These are phyloP conservation scores for Melastoma candidum DNA, from an alignment of 441 rosid species.

Conservation along the genomic window DNA sequence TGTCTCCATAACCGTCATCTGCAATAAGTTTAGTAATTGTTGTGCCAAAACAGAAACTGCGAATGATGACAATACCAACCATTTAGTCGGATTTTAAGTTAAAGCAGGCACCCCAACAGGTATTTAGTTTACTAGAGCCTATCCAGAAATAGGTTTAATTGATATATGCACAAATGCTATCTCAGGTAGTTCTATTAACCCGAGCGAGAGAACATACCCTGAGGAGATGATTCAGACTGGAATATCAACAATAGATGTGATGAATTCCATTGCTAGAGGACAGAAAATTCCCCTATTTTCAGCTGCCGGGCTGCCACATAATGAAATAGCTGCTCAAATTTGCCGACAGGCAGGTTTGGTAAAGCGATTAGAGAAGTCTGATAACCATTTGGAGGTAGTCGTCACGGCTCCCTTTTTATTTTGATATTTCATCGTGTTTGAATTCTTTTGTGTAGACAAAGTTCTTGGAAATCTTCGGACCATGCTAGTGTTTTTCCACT, in stretches of 20 bases:
- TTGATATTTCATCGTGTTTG: no score
- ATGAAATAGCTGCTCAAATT: conserved; percentile 98
- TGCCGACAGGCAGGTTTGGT: conserved; percentile 99
- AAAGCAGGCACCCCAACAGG: no score
- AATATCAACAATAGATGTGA: conserved; percentile 97
- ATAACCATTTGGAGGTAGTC: conserved; percentile 58
- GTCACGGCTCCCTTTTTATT: background rate
- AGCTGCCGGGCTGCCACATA: conserved; percentile 99
- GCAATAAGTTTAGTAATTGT: no score
- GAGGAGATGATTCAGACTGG: conserved; percentile 99
- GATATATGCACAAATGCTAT: conserved; percentile 8
- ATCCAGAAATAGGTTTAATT: background rate
- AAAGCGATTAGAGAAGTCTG: conserved; percentile 85
- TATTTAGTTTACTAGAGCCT: no score
- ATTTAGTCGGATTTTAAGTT: no score
- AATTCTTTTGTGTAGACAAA: no score
- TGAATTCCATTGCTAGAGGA: conserved; percentile 99
- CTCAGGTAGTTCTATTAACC: conserved; percentile 94
- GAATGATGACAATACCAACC: no score
- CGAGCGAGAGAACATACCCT: conserved; percentile 98
- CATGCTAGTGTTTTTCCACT: no score
- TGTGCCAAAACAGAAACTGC: no score
- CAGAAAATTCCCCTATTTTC: conserved; percentile 98
- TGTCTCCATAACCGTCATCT: no score
- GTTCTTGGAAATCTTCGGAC: no score